These are phyloP conservation scores for Erodium texanum DNA, from an alignment of 441 rosid species.

Conservation along the genomic window DNA sequence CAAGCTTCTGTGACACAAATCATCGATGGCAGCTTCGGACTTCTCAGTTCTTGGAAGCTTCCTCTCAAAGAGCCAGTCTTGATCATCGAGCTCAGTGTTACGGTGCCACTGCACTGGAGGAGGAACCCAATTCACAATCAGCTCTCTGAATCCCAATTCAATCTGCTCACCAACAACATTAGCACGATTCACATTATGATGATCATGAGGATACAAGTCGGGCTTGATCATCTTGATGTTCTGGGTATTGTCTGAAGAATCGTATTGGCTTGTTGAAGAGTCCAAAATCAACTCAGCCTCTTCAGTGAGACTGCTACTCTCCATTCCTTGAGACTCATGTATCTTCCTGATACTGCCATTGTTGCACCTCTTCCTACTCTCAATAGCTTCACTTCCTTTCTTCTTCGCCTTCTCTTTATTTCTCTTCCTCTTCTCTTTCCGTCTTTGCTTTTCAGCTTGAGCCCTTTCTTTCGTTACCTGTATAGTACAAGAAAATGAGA, in stretches of 20 bases:
- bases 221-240: neutral
- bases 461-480: slow-evolving; percentile 1
- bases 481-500: neutral
- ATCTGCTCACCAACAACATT: too few species aligned
- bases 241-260: slow-evolving; percentile 18
- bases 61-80: slow-evolving; percentile 6
- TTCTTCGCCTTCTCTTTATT: neutral
- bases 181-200: too few species aligned
- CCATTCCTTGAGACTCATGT: slow-evolving; percentile 1
- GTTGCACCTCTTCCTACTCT: neutral
- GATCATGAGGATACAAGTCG: too few species aligned
- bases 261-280: slow-evolving; percentile 13
- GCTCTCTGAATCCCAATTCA: neutral
- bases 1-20: neutral
- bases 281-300: slow-evolving; percentile 6
- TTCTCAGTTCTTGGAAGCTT: neutral
- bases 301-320: slow-evolving; percentile 16
- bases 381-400: too few species aligned
- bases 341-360: neutral
- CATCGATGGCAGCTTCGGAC: neutral
- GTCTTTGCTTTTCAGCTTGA: neutral
- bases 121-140: slow-evolving; percentile 5
- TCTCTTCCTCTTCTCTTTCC: neutral
- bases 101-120: neutral
- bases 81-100: neutral